Base-by-base conservation (phyloP, 345 rosid genomes). In the Acer negundo region DNA sequence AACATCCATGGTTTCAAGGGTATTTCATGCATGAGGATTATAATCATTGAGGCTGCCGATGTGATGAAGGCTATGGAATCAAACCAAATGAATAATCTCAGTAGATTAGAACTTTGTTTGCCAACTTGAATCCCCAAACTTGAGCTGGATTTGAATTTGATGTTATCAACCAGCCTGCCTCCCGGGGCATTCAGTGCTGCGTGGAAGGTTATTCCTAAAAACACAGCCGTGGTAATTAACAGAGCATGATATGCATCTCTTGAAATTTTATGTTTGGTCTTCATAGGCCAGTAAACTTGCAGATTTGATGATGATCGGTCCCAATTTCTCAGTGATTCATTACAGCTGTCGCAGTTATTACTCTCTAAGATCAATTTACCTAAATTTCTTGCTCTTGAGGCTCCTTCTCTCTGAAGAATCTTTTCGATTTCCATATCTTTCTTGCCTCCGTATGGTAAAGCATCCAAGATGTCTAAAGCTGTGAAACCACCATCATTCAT, bases 51-150 rank as follows among this genome's bases (percentile, higher is more conserved):
- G 10, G 81, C 74, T 47, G 59, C 16, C 6, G 81, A 79, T 8
- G 74, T 61, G 66, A 79, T 61, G 11, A 79, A 79, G 40, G 81
- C 68, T n/a, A 73, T 47, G 6, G 81, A 79, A 67, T 79, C 59
- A 1, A 79, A 73, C 55, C 68, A n/a, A 8, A 79, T n/a, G 69
- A 79, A 73, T 2, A 67, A 55, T 20, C 47, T 42, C 12, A 40
- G 58, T 7, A 40, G 46, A 10, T 7, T 1, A 2, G 64, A 26
- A 31, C 16, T 28, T 26, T 47, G 3, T 26, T 11, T 7, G 2
- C n/a, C 62, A 28, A 61, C 12, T 19, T 51, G 10, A 2, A 19
- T 8, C 15, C 6, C 56, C 16, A 3, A 12, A 19, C 24, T 62
- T 62, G 68, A 42, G 16, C 35, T 23, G 12, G 66, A 10, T 62